Base-by-base conservation (phyloP, 2,329 filamentous ascomycete genomes). In the Chaetomium globosum region DNA sequence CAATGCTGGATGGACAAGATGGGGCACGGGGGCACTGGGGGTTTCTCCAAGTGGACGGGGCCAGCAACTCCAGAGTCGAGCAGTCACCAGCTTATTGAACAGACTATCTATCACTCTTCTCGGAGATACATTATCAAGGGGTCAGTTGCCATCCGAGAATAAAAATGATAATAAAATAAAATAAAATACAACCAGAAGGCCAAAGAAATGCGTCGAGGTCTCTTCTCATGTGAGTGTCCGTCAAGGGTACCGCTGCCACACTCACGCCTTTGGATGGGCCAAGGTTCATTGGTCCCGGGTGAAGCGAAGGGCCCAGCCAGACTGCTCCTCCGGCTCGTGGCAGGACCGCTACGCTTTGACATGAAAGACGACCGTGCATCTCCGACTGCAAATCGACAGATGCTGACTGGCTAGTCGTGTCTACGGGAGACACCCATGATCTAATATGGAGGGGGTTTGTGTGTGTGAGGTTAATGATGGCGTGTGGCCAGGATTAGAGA, bases 311-410 rank as follows among this genome's bases (percentile, higher is more conserved):
- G 49, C 49, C 39, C 39, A 43, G 39, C 39, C 39, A n/a, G 39
- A 52, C 8, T 52, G 46, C 10, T 28, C 49, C 49, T 52, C 12
- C 13, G 23, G 16, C n/a, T 36, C n/a, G 46, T 48, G n/a, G 10
- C 46, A 23, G 39, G 36, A 43, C 16, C 4, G 10, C 46, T 9
- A 6, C 53, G 60, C 60, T 63, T 39, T 57, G 53, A 57, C 53
- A 30, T 2, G 13, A 30, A 6, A 23, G 13, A 43, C 30, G 13
- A 13, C 53, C 53, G 53, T 57, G 60, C 43, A 51, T 30, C 26
- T 19, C 7, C 23, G 51, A 31, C n/a, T 31, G 13, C 51, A 23
- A 53, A 31, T 31, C 23, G 51, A 23, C 13, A 53, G 7, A 19
- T n/a, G 13, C 26, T 53, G 13, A 19, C 23, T 26, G 23, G 16